Percentiles rank a stretch among this genome's conserved stretches.
These are phyloP conservation scores for Thielaviopsis ethacetica DNA, from an alignment of 2,329 filamentous ascomycete species.

Conservation along the genomic window DNA sequence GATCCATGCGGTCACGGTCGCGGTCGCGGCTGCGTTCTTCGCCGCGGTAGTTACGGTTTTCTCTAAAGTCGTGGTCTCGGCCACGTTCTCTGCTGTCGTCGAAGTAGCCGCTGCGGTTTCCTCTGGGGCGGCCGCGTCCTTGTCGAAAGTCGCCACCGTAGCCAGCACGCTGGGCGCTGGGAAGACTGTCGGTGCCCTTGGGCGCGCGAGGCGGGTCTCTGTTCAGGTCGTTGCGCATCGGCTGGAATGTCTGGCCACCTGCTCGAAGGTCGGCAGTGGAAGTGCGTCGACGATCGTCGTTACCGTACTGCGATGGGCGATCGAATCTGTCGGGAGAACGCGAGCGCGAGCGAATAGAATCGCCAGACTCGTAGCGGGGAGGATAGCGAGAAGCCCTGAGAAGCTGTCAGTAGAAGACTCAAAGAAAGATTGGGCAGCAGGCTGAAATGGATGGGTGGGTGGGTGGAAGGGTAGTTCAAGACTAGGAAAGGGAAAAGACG, in stretches of 20 bases:
- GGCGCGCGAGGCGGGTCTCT: constrained; percentile 62
- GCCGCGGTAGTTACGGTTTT: constrained; percentile 33
- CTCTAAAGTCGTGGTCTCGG: constrained; percentile 42
- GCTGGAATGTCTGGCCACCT: constrained; percentile 41
- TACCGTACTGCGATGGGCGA: constrained; percentile 35
- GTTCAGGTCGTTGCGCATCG: constrained; percentile 38
- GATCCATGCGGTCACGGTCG: constrained; percentile 19
- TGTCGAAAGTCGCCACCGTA: constrained; percentile 49
- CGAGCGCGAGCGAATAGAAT: constrained; percentile 43
- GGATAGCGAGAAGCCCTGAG: constrained; percentile 34
- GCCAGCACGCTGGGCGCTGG: constrained; percentile 49
- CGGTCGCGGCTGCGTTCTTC: constrained; percentile 42
- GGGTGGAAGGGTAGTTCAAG: neutral
- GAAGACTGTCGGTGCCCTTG: constrained; percentile 58
- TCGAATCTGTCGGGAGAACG: constrained; percentile 53
- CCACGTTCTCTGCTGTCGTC: constrained; percentile 46
- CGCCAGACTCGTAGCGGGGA: constrained; percentile 41
- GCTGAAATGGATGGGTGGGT: neutral
- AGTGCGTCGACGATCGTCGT: constrained; percentile 56
- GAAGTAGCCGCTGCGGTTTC: constrained; percentile 38
- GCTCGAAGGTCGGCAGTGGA: constrained; percentile 27
- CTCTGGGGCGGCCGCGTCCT: constrained; percentile 35
- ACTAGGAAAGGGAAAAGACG: neutral
- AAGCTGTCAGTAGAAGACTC: neutral
- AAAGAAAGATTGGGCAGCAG: neutral